These are phyloP conservation scores for Aspergillus luchuensis DNA, from an alignment of 2,329 filamentous ascomycete species.

Conservation along the genomic window DNA sequence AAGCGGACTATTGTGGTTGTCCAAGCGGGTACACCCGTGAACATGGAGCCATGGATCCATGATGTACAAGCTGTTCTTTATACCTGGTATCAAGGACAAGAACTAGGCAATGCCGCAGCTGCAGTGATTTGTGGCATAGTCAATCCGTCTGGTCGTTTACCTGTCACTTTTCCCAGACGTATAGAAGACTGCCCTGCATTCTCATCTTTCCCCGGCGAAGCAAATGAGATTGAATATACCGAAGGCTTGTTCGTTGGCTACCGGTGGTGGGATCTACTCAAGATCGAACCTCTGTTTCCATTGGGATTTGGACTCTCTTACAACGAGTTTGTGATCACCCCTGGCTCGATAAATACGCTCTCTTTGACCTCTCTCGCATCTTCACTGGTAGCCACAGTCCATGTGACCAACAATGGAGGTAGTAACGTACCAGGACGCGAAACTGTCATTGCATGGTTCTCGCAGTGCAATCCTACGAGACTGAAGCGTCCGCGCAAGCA, in stretches of 20 bases:
- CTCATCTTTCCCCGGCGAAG: neutral
- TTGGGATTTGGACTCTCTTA: slow-evolving; percentile 5
- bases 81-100: slow-evolving; percentile 7
- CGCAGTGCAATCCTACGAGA: neutral
- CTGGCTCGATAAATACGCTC: too few species aligned
- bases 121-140: neutral
- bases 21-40: neutral
- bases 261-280: slow-evolving; percentile 3
- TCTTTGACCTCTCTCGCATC: too few species aligned
- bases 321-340: neutral
- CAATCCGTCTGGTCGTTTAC: neutral
- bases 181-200: neutral
- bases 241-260: slow-evolving; percentile 9
- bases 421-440: neutral
- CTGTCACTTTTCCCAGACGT: neutral
- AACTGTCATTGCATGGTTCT: slow-evolving; percentile 1
- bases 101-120: slow-evolving; percentile 5
- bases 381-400: neutral
- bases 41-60: neutral
- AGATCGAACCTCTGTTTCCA: neutral
- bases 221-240: neutral
- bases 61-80: neutral
- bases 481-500: slow-evolving; percentile 3
- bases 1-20: slow-evolving; percentile 2
- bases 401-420: neutral